phyloP scores from a whole-genome alignment of 2,329 filamentous ascomycete genomes.

The Colletotrichum aenigma region DNA sequence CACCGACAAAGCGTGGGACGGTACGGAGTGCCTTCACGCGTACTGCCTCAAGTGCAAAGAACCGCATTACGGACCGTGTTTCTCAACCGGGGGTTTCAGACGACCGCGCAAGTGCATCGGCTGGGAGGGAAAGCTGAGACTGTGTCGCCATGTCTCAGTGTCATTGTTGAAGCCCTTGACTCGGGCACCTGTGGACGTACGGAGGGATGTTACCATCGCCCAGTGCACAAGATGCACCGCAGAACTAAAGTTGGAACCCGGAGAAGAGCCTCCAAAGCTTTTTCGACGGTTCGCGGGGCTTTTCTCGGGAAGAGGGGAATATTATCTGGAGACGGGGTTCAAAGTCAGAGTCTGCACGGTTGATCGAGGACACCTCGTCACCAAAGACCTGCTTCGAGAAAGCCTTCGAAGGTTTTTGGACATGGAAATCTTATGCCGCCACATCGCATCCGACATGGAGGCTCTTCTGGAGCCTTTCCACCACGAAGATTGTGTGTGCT shows the following conservation, averaged over 20 bases:
- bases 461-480: background rate
- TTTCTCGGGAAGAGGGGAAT: background rate
- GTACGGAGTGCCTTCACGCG: background rate
- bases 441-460: background rate
- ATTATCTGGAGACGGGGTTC: background rate
- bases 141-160: background rate
- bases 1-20: background rate
- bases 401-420: background rate
- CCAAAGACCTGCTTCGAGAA: background rate
- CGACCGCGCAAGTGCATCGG: background rate
- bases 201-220: background rate
- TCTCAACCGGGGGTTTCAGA: background rate
- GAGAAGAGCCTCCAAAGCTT: background rate
- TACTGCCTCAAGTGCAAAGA: background rate
- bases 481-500: background rate
- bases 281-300: background rate
- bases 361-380: background rate
- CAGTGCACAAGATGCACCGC: background rate
- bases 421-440: background rate
- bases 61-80: background rate
- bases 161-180: background rate
- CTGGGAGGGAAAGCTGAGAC: background rate
- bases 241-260: background rate
- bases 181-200: background rate
- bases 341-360: background rate